A percentile compares a stretch with the other conserved stretches of the same genome.
Conservation (phyloP, 2,329 filamentous ascomycete genomes). For the Pseudocercospora vitis region DNA sequence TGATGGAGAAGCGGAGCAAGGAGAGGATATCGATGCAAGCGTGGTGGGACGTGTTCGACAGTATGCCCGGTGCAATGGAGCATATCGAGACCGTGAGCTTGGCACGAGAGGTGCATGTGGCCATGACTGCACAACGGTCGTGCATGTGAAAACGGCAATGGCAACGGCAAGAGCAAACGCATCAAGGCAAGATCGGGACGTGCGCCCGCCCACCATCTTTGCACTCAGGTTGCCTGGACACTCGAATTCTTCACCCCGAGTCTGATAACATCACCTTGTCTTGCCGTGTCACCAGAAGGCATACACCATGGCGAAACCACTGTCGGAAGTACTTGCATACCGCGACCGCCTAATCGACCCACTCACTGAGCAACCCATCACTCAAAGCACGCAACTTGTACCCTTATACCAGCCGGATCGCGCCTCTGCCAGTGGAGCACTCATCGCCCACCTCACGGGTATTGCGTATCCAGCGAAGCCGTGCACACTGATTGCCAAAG, state of each 20-base stretch:
- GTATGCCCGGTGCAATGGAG: too few relatives aligned
- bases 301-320: constrained; percentile 13
- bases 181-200: too few relatives aligned
- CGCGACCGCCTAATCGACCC: constrained; percentile 17
- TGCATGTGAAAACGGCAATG: background rate
- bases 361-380: constrained; percentile 12
- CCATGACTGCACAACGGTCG: background rate
- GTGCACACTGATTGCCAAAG: constrained; percentile 5
- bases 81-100: background rate
- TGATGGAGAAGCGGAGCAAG: background rate
- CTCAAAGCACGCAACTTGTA: constrained; percentile 15
- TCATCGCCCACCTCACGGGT: constrained; percentile 8
- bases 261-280: too few relatives aligned
- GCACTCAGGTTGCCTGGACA: too few relatives aligned
- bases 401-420: constrained; percentile 13
- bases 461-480: constrained; percentile 12
- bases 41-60: background rate
- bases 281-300: background rate
- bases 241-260: too few relatives aligned
- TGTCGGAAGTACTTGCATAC: constrained; percentile 12
- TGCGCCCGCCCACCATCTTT: too few relatives aligned
- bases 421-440: background rate
- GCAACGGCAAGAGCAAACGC: background rate
- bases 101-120: background rate
- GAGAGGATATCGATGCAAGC: background rate